phyloP scores from a whole-genome alignment of 441 rosid genomes.

The Pelargonium citronellum region DNA sequence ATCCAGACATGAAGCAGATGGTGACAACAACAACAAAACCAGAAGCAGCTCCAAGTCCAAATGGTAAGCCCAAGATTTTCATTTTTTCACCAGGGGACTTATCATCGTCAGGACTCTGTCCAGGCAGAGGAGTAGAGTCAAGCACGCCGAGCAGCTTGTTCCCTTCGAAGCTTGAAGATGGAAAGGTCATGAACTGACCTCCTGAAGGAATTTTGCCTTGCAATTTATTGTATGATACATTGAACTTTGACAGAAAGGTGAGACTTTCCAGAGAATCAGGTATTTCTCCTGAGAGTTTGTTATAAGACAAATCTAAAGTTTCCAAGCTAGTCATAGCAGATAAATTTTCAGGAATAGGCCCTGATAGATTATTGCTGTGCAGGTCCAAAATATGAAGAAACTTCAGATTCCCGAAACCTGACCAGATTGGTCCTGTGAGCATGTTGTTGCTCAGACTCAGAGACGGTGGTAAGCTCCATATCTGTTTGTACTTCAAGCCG shows the following conservation, averaged over 20 bases:
- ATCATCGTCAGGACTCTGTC: neutral
- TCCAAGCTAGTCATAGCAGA: constrained; percentile 75
- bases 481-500: constrained; percentile 62
- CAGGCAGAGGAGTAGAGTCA: neutral
- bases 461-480: constrained; percentile 61
- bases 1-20: constrained; percentile 13
- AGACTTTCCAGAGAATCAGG: constrained; percentile 50
- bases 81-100: constrained; percentile 4
- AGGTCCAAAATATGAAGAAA: constrained; percentile 57
- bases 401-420: constrained; percentile 59
- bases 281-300: constrained; percentile 51
- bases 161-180: constrained; percentile 75
- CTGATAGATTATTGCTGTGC: constrained; percentile 42
- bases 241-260: constrained; percentile 59
- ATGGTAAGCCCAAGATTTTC: neutral
- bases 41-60: constrained; percentile 9
- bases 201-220: constrained; percentile 53
- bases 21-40: constrained; percentile 7
- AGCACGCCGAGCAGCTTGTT: constrained; percentile 17
- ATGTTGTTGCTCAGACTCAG: constrained; percentile 48
- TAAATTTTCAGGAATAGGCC: constrained; percentile 49
- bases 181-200: constrained; percentile 65
- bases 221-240: constrained; percentile 54
- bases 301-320: constrained; percentile 56
- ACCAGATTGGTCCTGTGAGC: constrained; percentile 64